Evolutionary conservation across 2,329 filamentous ascomycete genomes (phyloP).

Genomic region (Pseudogymnoascus sp.): DNA sequence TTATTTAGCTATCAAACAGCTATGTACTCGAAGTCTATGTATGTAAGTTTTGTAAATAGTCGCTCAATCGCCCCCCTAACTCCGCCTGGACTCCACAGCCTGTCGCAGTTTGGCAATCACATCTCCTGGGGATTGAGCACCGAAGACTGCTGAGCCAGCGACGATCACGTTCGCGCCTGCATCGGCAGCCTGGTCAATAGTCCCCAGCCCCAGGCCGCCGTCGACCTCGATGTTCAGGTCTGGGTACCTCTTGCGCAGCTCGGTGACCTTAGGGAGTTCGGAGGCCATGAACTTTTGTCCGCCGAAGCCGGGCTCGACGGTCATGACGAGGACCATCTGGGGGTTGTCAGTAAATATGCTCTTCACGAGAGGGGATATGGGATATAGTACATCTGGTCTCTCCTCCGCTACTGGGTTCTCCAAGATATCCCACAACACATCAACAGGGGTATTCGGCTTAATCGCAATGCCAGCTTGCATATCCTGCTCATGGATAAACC

Average conservation of each 20-base stretch:
- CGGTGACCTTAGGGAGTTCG: conserved; percentile 87
- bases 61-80: conserved; percentile 36
- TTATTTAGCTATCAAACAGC: conserved; percentile 6
- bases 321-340: conserved; percentile 98
- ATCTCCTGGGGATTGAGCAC: conserved; percentile 77
- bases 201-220: conserved; percentile 79
- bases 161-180: conserved; percentile 98
- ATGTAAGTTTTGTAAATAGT: background rate
- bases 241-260: conserved; percentile 76
- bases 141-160: conserved; percentile 91
- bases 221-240: conserved; percentile 96
- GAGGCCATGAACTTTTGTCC: conserved; percentile 98
- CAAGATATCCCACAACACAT: conserved; percentile 87
- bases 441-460: conserved; percentile 85
- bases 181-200: conserved; percentile 88
- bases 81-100: conserved; percentile 62
- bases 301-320: conserved; percentile 92
- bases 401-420: conserved; percentile 68
- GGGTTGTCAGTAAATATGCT: conserved; percentile 15
- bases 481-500: conserved; percentile 81
- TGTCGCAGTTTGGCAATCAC: conserved; percentile 78
- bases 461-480: conserved; percentile 92
- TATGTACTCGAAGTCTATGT: conserved; percentile 8
- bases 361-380: conserved; percentile 20
- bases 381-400: conserved; percentile 73